A percentile compares a stretch with the other conserved stretches of the same genome.
phyloP scores from a whole-genome alignment of 1,284 basidiomycete species.

The Ceratobasidium sp. region DNA sequence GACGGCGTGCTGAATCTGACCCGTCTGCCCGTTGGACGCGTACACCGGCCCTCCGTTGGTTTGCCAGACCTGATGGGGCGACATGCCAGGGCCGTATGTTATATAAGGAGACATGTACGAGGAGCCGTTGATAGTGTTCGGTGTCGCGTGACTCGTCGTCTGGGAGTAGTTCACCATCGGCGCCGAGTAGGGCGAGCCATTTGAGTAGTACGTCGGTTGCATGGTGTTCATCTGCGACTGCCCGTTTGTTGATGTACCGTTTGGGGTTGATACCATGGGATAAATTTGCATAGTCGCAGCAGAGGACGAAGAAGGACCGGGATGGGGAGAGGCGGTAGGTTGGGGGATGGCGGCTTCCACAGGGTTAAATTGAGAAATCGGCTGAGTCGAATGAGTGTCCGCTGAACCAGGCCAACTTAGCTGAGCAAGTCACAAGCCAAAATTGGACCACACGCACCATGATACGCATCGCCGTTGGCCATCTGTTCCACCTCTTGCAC shows the following conservation, averaged over 20 bases:
- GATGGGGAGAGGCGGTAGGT: constrained; percentile 20
- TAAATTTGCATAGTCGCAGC: constrained; percentile 24
- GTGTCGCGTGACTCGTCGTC: background rate
- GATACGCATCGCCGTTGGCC: background rate
- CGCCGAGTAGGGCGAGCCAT: constrained; percentile 23
- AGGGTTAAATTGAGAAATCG: background rate
- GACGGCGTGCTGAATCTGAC: constrained; percentile 7
- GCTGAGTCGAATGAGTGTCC: constrained; percentile 10
- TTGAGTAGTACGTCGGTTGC: constrained; percentile 33
- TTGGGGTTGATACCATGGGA: background rate
- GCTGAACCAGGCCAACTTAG: background rate
- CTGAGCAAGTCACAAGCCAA: background rate
- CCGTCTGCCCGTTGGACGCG: constrained; percentile 23
- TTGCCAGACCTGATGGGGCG: constrained; percentile 27
- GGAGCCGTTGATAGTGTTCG: constrained; percentile 1
- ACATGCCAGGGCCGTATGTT: constrained; percentile 1
- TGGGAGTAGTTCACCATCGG: constrained; percentile 21
- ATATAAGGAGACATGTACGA: constrained; percentile 4
- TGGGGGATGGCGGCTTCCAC: background rate
- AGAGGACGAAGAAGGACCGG: background rate
- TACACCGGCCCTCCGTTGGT: constrained; percentile 23
- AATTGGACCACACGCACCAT: constrained; percentile 2
- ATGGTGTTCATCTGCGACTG: constrained; percentile 20
- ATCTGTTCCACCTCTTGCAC: background rate
- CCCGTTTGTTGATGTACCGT: background rate